Evolutionary conservation across 176 grass and related monocot genomes (phyloP).

Genomic region (Tuctoria greenei): DNA sequence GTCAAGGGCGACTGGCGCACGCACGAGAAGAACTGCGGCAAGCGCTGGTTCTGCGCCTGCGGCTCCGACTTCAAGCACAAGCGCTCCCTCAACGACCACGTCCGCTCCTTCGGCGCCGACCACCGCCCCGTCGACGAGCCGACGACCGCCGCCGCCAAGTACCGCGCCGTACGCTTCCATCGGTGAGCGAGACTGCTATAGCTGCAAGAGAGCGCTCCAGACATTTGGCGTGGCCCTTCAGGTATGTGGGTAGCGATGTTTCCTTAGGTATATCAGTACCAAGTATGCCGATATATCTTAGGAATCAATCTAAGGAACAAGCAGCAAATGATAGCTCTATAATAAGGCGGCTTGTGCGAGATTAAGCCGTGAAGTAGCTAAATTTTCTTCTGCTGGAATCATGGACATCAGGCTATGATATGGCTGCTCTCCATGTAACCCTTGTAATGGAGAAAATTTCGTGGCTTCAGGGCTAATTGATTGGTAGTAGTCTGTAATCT

Average conservation of each 20-base stretch:
- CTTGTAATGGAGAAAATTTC: slow-evolving; percentile 79
- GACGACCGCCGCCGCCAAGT: slow-evolving; percentile 1
- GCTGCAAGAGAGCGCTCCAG: not conserved
- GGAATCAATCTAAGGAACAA: not conserved
- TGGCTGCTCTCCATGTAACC: slow-evolving; percentile 8
- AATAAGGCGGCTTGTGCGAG: slow-evolving; percentile 34
- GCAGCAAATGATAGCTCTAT: not conserved
- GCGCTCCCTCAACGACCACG: slow-evolving; percentile 89
- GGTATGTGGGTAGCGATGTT: not conserved
- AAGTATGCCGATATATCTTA: not conserved
- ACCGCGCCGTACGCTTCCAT: slow-evolving; percentile 57
- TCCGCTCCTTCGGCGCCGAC: slow-evolving; percentile 68
- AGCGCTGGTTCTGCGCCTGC: slow-evolving; percentile 88
- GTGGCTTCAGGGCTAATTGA: not conserved
- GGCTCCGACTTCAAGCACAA: slow-evolving; percentile 99
- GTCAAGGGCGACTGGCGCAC: slow-evolving; percentile 99
- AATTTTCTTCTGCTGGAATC: slow-evolving; percentile 69
- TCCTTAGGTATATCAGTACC: not conserved
- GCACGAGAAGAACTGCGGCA: slow-evolving; percentile 99
- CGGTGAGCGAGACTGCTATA: slow-evolving; percentile 19
- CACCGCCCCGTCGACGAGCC: slow-evolving; percentile 45
- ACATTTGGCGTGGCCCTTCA: not conserved
- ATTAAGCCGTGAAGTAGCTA: slow-evolving; percentile 76
- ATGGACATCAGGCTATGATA: slow-evolving; percentile 3
- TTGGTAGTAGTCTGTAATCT: not conserved